Percentiles rank a stretch among this genome's conserved stretches.
phyloP scores from a whole-genome alignment of 1,139 yeast species.

The Candida dubliniensis region DNA sequence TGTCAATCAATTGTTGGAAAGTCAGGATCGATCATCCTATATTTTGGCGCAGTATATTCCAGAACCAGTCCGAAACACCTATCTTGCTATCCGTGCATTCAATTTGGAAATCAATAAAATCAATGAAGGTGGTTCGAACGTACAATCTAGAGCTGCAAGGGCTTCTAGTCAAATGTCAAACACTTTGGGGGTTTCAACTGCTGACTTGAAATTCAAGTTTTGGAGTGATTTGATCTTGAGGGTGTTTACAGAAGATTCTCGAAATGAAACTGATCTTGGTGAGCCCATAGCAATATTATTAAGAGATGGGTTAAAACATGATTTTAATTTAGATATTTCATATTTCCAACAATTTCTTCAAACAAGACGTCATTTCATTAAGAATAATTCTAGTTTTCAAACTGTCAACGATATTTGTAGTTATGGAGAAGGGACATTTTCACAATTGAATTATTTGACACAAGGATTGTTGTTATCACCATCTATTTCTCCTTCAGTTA shows the following conservation, averaged over 20 bases:
- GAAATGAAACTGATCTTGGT: conserved; percentile 39
- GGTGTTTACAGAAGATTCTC: conserved; percentile 40
- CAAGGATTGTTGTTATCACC: conserved; percentile 65
- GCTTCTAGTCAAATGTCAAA: conserved; percentile 32
- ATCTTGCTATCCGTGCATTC: conserved; percentile 68
- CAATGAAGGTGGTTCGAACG: conserved; percentile 43
- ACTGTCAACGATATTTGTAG: conserved; percentile 63
- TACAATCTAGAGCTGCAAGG: conserved; percentile 30
- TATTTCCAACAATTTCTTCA: conserved; percentile 62
- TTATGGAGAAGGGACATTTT: conserved; percentile 78
- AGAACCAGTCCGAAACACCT: conserved; percentile 61
- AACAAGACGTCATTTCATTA: conserved; percentile 56
- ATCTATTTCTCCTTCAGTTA: conserved; percentile 56
- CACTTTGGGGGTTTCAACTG: conserved; percentile 43
- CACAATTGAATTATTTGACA: conserved; percentile 69
- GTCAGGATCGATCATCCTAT: conserved; percentile 64
- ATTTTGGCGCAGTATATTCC: conserved; percentile 72
- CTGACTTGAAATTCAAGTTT: conserved; percentile 58
- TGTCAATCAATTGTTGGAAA: conserved; percentile 39
- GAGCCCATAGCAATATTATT: conserved; percentile 70
- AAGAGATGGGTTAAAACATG: conserved; percentile 48
- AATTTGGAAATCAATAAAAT: conserved; percentile 67
- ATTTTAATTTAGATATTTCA: conserved; percentile 52
- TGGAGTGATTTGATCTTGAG: conserved; percentile 57
- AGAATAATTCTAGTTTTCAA: conserved; percentile 44